phyloP scores from a whole-genome alignment of 1,284 basidiomycete species.

The Crucibulum cyathiforme region DNA sequence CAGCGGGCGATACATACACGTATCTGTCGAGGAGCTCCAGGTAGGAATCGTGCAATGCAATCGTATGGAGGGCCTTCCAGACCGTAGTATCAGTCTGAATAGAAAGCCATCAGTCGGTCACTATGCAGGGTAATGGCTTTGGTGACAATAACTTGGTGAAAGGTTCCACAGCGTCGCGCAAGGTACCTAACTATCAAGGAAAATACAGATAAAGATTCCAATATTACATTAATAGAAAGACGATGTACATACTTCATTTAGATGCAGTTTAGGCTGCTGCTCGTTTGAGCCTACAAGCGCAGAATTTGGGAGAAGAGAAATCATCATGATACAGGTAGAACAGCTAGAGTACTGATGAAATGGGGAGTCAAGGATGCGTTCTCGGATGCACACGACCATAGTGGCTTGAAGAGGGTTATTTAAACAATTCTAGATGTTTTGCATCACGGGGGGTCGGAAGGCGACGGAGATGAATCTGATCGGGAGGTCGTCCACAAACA shows the following conservation, averaged over 20 bases:
- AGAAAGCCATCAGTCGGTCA: background rate
- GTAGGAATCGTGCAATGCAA: conserved; percentile 72
- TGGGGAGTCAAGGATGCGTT: too few relatives aligned
- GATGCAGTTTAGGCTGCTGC: conserved; percentile 31
- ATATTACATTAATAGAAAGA: conserved; percentile 5
- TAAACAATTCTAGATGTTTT: too few relatives aligned
- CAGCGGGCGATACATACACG: conserved; percentile 47
- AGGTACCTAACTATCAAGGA: conserved; percentile 48
- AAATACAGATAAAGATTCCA: conserved; percentile 1
- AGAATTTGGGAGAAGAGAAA: background rate
- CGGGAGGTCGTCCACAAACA: conserved; percentile 7
- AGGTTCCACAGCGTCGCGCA: conserved; percentile 59
- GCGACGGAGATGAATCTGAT: conserved; percentile 23
- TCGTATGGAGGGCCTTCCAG: conserved; percentile 47
- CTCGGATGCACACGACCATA: conserved; percentile 21
- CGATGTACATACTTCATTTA: conserved; percentile 46
- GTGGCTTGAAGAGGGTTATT: conserved; percentile 7
- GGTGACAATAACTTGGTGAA: conserved; percentile 56
- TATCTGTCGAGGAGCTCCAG: conserved; percentile 60
- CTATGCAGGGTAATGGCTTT: background rate
- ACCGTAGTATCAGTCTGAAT: conserved; percentile 47
- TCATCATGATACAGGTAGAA: background rate
- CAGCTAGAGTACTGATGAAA: background rate
- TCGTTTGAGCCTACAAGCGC: conserved; percentile 1
- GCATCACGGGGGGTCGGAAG: conserved; percentile 21